Conservation (phyloP, 768 basidiomycete genomes). For the Kwoniella europaea region DNA sequence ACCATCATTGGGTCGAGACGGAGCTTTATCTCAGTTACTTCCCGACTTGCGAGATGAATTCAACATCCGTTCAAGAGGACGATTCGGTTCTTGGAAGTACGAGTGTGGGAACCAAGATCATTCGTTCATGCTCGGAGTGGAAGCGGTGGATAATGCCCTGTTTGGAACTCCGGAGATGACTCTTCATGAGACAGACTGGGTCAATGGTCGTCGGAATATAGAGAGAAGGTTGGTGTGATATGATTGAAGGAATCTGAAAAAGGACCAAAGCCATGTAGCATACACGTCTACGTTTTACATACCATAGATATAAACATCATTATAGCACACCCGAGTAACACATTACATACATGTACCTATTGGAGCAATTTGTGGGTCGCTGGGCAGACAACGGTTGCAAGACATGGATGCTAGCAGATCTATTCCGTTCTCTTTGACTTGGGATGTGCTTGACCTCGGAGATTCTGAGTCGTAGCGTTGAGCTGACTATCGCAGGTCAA, state of each 20-base stretch:
- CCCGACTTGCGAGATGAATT: slow-evolving; percentile 56
- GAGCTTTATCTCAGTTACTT: slow-evolving; percentile 55
- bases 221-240: slow-evolving; percentile 37
- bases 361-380: too few species aligned
- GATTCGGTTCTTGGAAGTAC: slow-evolving; percentile 51
- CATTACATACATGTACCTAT: slow-evolving; percentile 4
- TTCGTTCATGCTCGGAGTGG: slow-evolving; percentile 59
- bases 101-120: slow-evolving; percentile 53
- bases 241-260: background rate
- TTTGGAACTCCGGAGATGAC: slow-evolving; percentile 54
- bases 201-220: slow-evolving; percentile 53
- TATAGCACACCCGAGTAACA: background rate
- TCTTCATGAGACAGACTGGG: slow-evolving; percentile 53
- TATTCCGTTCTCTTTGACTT: too few species aligned
- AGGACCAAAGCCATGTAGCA: background rate
- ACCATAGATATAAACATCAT: slow-evolving; percentile 4
- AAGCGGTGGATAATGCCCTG: slow-evolving; percentile 56
- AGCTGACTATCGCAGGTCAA: background rate
- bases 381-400: too few species aligned
- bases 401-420: too few species aligned
- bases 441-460: too few species aligned
- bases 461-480: too few species aligned
- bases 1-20: slow-evolving; percentile 57
- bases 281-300: slow-evolving; percentile 4
- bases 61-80: slow-evolving; percentile 56